phyloP scores from a whole-genome alignment of 192 early-diverging fungal genomes.

The Coemansia sp. region DNA sequence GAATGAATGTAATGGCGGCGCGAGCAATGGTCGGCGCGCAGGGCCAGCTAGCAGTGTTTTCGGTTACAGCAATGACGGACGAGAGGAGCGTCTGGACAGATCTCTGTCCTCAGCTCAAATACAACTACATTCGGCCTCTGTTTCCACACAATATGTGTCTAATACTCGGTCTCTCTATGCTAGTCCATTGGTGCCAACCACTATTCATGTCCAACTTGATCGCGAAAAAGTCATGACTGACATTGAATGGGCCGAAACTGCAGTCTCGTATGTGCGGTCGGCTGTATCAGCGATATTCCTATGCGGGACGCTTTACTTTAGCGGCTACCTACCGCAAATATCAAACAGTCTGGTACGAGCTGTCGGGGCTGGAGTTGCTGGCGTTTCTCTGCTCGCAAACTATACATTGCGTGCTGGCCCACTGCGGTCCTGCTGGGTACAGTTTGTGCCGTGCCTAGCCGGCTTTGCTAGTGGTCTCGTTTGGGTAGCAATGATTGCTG shows the following conservation, averaged over 20 bases:
- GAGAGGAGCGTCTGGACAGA: background rate
- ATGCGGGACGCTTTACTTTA: conserved; percentile 10
- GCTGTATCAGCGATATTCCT: conserved; percentile 25
- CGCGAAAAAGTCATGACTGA: background rate
- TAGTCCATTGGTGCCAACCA: background rate
- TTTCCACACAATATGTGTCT: background rate
- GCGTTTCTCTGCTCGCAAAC: conserved; percentile 16
- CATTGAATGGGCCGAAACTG: conserved; percentile 23
- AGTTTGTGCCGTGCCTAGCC: conserved; percentile 52
- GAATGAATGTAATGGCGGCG: background rate
- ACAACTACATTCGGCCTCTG: background rate
- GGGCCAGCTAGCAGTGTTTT: background rate
- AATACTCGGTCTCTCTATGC: background rate
- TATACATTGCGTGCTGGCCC: conserved; percentile 4
- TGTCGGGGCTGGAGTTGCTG: conserved; percentile 3
- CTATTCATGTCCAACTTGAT: background rate
- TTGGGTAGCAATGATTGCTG: conserved; percentile 87
- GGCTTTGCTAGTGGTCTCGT: conserved; percentile 77
- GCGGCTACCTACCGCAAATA: conserved; percentile 1
- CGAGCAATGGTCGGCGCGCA: background rate
- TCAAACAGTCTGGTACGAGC: background rate
- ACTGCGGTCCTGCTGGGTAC: conserved; percentile 16
- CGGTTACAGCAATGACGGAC: background rate
- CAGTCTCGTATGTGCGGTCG: conserved; percentile 21
- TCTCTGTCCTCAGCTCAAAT: background rate